Base-by-base conservation (phyloP, 148 eudicot species). In the Nyssa sinensis region DNA sequence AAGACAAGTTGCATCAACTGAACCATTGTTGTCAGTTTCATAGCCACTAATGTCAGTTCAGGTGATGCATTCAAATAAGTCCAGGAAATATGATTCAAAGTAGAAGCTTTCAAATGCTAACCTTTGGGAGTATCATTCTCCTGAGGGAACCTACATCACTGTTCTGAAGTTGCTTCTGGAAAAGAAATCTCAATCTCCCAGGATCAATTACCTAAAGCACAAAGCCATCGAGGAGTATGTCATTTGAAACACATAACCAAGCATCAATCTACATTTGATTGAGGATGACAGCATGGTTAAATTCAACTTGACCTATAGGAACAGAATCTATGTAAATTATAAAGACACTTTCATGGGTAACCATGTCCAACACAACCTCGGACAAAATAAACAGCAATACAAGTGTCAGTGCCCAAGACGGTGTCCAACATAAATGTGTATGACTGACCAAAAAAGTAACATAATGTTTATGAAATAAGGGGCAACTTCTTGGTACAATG, bases 121-220 rank as follows among this genome's bases (percentile, higher is more conserved):
- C 97, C 97, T 94, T 94, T 25, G 98, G 98, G 30, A 94, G 82
- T 21, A 94, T 81, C 84, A 94, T 91, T 79, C 97, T 80, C 70
- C 86, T 87, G 57, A 94, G 86, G 49, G 83, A 67, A 19, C 88
- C 79, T 0, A 94, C 97, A 73, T 94, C 98, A 59, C 97, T 94
- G 62, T 88, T 87, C 74, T 87, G 91, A 44, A 94, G 97, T 78
- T 88, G 85, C 81, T 94, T 94, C 70, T 87, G 73, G 72, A 94
- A 94, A 69, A 91, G 87, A 79, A 83, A 90, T 70, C 63, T 74
- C 69, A 91, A 66, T 78, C 85, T 90, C 67, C 83, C 65, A 13
- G 74, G 81, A 77, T 91, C 91, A 73, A 88, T 77, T 33, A 69
- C 89, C 91, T 91, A 83, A 79, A 76, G 67, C 27, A 73, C 5